These are phyloP conservation scores for Tulasnella sp. DNA, from an alignment of 768 basidiomycete species.

Conservation along the genomic window DNA sequence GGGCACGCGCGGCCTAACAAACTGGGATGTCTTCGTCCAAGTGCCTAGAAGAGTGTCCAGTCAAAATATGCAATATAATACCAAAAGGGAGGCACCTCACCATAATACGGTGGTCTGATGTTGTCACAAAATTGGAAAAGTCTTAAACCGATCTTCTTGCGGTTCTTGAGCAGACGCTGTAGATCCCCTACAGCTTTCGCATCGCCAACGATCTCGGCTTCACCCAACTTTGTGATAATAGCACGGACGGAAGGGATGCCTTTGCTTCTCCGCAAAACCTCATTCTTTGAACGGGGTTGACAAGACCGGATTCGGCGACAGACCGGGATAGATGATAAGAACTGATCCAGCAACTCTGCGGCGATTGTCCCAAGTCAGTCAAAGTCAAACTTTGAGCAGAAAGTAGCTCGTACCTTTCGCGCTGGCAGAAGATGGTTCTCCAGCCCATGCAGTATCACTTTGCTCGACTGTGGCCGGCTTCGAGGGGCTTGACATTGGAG, in stretches of 20 bases:
- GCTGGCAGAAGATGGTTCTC: neutral
- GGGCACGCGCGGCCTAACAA: constrained; percentile 74
- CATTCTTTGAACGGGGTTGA: neutral
- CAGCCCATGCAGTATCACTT: neutral
- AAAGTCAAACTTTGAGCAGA: neutral
- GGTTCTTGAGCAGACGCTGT: constrained; percentile 48
- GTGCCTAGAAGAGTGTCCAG: constrained; percentile 35
- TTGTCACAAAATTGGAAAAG: constrained; percentile 76
- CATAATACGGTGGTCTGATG: constrained; percentile 82
- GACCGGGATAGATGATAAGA: constrained; percentile 16
- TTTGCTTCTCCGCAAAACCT: constrained; percentile 21
- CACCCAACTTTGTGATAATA: constrained; percentile 51
- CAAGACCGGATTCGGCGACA: neutral
- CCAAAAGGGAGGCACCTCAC: constrained; percentile 29
- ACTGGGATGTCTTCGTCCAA: constrained; percentile 71
- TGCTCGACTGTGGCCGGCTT: neutral
- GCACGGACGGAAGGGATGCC: constrained; percentile 34
- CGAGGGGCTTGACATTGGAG: neutral
- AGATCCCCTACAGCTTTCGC: constrained; percentile 55
- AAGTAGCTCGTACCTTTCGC: neutral
- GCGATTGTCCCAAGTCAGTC: neutral
- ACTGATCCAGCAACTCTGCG: constrained; percentile 14
- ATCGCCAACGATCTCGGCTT: constrained; percentile 69
- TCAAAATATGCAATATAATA: too few relatives aligned
- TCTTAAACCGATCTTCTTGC: constrained; percentile 57